Base-by-base conservation (phyloP, 176 grass and related monocot species). In the Thalia dealbata region DNA sequence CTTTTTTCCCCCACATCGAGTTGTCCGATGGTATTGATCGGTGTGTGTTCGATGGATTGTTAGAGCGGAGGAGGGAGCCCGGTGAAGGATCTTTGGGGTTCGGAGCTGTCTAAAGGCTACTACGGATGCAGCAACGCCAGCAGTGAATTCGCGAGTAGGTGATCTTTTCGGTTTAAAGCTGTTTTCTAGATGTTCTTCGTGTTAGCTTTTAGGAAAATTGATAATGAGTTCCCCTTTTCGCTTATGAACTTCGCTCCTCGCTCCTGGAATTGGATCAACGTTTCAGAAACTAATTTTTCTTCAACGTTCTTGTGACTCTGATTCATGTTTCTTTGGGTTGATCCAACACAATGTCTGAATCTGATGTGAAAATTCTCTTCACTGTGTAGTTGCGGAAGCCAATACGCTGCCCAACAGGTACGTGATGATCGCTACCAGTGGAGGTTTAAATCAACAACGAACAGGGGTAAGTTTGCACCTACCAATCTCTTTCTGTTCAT, bases 381-480 rank as follows among this genome's bases (percentile, higher is more conserved):
- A 23, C 71, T 76, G 18, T 58, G 61, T 80, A 91, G 95, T 71
- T 75, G 69, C 71, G 30, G 79, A 71, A 70, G 62, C 79, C 44
- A 80, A 88, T 52, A 90, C 90, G 10, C 67, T 81, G 54, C 60
- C 83, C 69, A 74, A 99, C 38, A 86, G 90, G 50, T 99, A 88
- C 63, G 67, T 99, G 71, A 93, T 93, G 87, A 91, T 99, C 70
- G 95, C 87, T 6, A 99, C 95, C 50, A 99, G 95, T 72, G 95
- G 95, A 12, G 95, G 95, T 18, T 79, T 99, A 48, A 99, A 99
- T 78, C 95, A 99, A 78, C 95, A 99, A 77, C 72, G 90, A 77
- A 99, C 95, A 91, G 95, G 95, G 90, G 95, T 99, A 64, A 96
- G 86, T 81, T 76, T 10, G 18, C 55, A 76, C 56, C 29, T 1